Base-by-base conservation (phyloP, 1,284 basidiomycete genomes). In the Cutaneotrichosporon cavernicola region DNA sequence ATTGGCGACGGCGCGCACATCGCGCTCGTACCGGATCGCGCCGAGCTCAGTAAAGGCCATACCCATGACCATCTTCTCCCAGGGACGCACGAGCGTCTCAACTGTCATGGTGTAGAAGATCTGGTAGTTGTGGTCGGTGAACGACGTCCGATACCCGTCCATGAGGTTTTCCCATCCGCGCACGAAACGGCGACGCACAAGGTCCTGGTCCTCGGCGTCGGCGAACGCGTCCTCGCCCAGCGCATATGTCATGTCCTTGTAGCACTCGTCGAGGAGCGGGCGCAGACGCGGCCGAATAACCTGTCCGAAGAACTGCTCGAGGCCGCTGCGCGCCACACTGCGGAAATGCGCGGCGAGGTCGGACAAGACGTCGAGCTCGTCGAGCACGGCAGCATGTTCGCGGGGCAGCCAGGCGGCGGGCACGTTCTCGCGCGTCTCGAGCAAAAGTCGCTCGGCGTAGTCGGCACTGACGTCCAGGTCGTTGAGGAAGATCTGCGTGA, bases 11-110 rank as follows among this genome's bases (percentile, higher is more conserved):
- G 90, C 86, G 40, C 97, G 86, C 47, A 99, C 81, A 77, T 99
- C 97, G 34, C 91, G 88, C 74, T 99, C 97, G 76, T 97, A 97
- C 16, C 93, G 90, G 65, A 99, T 89, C 2, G 95, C 95, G n/a
- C 97, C 97, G 59, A 98, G 86, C 90, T 98, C 96, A 14, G 91
- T 91, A 76, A 92, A 98, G 74, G 87, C 88, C 78, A 97, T 85
- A 2, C 86, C 84, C 73, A 89, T 82, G 26, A 95, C 83, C 73
- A 89, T 86, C 76, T 90, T 92, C 81, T 99, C 97, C 94, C 95
- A 98, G 40, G 94, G 94, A 49, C 90, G 85, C 18, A 96, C 87
- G 31, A 99, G 82, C 1, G 90, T 86, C 74, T 97, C 94, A 14
- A 99, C 84, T 0, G 89, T 88, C 61, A 95, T 85, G 1, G 86